Base-by-base conservation (phyloP, 192 early-diverging fungal species). In the Backusella sp. region DNA sequence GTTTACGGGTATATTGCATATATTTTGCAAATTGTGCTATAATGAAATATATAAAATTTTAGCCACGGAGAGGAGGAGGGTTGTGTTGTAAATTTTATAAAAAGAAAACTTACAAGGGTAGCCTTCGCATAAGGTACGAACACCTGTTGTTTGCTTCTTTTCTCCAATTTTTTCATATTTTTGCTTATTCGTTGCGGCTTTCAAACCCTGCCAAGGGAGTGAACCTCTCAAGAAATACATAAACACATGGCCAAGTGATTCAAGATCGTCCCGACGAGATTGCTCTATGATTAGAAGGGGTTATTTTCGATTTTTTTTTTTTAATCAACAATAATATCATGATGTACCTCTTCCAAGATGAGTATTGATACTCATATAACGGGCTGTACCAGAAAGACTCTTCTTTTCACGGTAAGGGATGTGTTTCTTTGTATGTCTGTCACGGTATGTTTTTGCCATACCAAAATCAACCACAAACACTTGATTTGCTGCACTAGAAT, bases 101-200 rank as follows among this genome's bases (percentile, higher is more conserved):
- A 28, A 30, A 32, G 19, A n/a, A 14, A 19, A 30, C 32, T 56
- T 82, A 90, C 88, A 86, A 71, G 97, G 97, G 79, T 90, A 94
- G 30, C 92, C 92, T 65, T 95, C 93, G 75, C 95, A 95, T 21
- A 99, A 87, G 72, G 96, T 96, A 75, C 92, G 90, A 80, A 97
- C 89, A 34, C 86, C 86, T 4, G 93, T 94, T 42, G 91, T 89
- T 77, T 96, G 96, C 84, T 99, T 99, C 85, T 95, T 95, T 80
- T 97, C 96, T 44, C 96, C 97, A 86, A 99, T 99, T 82, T 96
- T 95, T 83, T 99, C 96, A 84, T 97, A 97, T 81, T 99, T 99
- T 91, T 99, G 96, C 80, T 97, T 96, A 89, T 99, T 97, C 73
- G 94, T 96, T 30, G 91, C 93, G 5, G 97, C 97, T 86, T 97